Evolutionary conservation across 768 basidiomycete species (phyloP).

Genomic region (Asterophora lycoperdoides): DNA sequence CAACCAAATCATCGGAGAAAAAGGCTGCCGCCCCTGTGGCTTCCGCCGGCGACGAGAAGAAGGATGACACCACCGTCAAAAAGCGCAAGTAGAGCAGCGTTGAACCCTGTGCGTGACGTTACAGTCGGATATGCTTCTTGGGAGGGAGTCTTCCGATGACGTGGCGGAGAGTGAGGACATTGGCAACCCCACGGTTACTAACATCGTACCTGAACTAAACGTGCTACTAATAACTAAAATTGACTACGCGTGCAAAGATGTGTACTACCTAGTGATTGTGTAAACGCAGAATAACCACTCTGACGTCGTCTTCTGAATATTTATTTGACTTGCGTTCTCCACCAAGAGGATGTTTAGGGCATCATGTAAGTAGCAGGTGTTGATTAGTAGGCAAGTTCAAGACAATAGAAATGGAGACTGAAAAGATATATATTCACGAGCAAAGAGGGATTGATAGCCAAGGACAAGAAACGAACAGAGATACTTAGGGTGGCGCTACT

Average conservation of each 20-base stretch:
- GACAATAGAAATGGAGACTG: too few species aligned
- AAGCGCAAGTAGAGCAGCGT: constrained; percentile 55
- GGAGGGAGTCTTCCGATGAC: constrained; percentile 16
- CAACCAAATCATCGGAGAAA: constrained; percentile 65
- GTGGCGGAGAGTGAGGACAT: constrained; percentile 9
- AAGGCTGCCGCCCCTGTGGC: constrained; percentile 64
- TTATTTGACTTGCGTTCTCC: too few species aligned
- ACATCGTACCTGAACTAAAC: constrained; percentile 5
- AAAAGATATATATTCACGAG: too few species aligned
- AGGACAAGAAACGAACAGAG: too few species aligned
- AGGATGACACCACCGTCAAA: constrained; percentile 63
- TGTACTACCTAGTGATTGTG: constrained; percentile 15
- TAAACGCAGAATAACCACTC: constrained; percentile 7
- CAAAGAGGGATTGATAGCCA: too few species aligned
- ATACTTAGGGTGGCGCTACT: too few species aligned
- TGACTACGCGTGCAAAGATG: constrained; percentile 14
- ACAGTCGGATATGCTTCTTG: constrained; percentile 7
- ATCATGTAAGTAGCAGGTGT: too few species aligned
- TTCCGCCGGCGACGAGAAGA: constrained; percentile 69
- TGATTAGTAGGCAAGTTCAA: too few species aligned
- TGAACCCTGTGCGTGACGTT: not conserved
- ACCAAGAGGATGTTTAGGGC: too few species aligned
- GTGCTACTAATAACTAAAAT: constrained; percentile 5
- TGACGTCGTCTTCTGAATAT: not conserved
- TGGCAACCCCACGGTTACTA: too few species aligned